These are phyloP conservation scores for Amylostereum areolatum DNA, from an alignment of 1,284 basidiomycete species.

Conservation along the genomic window DNA sequence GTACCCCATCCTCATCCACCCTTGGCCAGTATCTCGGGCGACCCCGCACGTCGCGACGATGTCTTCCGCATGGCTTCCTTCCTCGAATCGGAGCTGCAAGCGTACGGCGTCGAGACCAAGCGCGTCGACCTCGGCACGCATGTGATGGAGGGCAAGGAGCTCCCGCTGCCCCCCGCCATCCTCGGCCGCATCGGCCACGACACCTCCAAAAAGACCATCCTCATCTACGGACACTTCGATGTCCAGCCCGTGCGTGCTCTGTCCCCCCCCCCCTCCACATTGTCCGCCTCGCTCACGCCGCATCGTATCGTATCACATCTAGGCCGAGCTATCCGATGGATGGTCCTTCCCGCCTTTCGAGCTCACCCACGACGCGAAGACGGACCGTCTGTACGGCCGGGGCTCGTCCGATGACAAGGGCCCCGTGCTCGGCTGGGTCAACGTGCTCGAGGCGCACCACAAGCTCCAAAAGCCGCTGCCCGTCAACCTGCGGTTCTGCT, in stretches of 20 bases:
- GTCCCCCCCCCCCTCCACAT: background rate
- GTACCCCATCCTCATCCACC: conserved; percentile 2
- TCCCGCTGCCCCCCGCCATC: conserved; percentile 84
- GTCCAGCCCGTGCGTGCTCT: conserved; percentile 67
- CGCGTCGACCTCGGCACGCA: conserved; percentile 80
- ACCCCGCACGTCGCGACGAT: conserved; percentile 62
- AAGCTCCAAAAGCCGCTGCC: conserved; percentile 74
- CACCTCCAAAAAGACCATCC: conserved; percentile 84
- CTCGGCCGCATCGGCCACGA: conserved; percentile 83
- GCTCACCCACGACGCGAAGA: conserved; percentile 63
- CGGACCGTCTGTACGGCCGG: conserved; percentile 80
- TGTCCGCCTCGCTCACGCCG: background rate
- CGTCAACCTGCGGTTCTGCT: conserved; percentile 92
- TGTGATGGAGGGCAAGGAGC: conserved; percentile 70
- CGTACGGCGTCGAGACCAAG: conserved; percentile 72
- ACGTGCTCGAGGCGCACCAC: conserved; percentile 87
- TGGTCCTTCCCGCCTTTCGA: conserved; percentile 92
- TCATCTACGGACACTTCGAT: conserved; percentile 90
- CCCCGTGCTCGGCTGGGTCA: conserved; percentile 90
- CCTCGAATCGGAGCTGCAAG: conserved; percentile 67
- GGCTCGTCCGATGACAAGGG: conserved; percentile 95
- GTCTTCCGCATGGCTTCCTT: conserved; percentile 83
- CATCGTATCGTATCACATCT: background rate
- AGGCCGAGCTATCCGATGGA: conserved; percentile 76
- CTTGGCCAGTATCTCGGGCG: conserved; percentile 54